Conservation (phyloP, 345 rosid genomes). For the Eutrema yunnanense region DNA sequence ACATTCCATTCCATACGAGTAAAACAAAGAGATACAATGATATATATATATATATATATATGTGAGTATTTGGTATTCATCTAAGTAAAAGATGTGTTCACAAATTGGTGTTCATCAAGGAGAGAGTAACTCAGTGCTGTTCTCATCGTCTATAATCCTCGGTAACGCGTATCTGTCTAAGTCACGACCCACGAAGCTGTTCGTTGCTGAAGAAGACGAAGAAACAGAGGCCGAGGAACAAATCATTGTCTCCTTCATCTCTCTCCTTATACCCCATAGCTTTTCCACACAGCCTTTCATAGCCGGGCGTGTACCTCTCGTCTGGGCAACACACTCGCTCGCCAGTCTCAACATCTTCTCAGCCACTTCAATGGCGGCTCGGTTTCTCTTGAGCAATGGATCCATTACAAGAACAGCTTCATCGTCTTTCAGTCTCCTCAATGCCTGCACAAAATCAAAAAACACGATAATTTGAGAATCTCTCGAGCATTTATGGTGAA, state of each 20-base stretch:
- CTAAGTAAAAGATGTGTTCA: neutral
- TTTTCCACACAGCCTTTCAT: constrained; percentile 71
- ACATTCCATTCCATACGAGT: neutral
- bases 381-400: constrained; percentile 55
- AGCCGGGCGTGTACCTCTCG: constrained; percentile 60
- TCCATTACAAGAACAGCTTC: constrained; percentile 74
- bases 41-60: no score
- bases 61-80: constrained; percentile 1
- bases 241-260: constrained; percentile 37
- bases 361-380: constrained; percentile 51
- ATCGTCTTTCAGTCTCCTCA: constrained; percentile 52
- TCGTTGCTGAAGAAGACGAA: constrained; percentile 23
- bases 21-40: neutral
- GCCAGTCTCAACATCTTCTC: constrained; percentile 69
- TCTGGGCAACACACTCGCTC: constrained; percentile 44
- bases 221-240: constrained; percentile 38
- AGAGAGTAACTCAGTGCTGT: constrained; percentile 14
- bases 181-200: constrained; percentile 19
- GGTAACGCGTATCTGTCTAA: constrained; percentile 19
- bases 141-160: constrained; percentile 28
- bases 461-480: neutral
- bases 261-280: constrained; percentile 69
- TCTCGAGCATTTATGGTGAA: neutral
- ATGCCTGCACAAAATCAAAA: constrained; percentile 44
- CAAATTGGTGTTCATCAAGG: constrained; percentile 20